Base-by-base conservation (phyloP, 148 eudicot species). In the Beta vulgaris region DNA sequence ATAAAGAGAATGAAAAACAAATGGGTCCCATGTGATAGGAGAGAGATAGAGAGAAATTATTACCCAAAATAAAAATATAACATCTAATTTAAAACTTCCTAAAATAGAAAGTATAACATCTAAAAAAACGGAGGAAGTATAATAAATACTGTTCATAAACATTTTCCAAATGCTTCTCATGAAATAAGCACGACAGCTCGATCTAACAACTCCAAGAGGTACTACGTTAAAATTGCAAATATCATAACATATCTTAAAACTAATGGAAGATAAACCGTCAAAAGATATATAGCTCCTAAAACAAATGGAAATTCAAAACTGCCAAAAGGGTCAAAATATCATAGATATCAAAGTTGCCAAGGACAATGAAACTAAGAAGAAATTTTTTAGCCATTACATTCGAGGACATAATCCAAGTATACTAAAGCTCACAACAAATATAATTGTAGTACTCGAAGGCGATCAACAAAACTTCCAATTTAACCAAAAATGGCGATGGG, bases 371-470 rank as follows among this genome's bases (percentile, higher is more conserved):
- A 62, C 23, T 31, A 55, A 51, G 10, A 51, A 51, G 11, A 71
- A 48, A 23, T 3, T 32, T 46, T 49, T 53, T 53, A 59, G 64
- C 15, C 54, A 72, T 71, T 72, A 7, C 71, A 72, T 62, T 64
- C 18, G 8, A 62, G 51, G 28, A 66, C 48, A 63, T n/a, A 10
- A 53, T 72, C 76, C 63, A 8, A 62, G 72, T 78, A 72, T 72
- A 72, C 81, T 78, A 72, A 54, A 25, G 42, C 81, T 65, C 72
- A 59, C 31, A 65, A 63, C 12, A 49, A 46, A 44, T n/a, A 70
- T 7, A 69, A 73, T n/a, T 35, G 62, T n/a, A 37, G 25, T 58
- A 68, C 74, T 29, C 71, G 14, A 42, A 44, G 55, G 37, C 36
- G 64, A 34, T 15, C 21, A 75, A 68, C 65, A 70, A 73, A 13